Base-by-base conservation (phyloP, 148 eudicot genomes). In the Polygonum aviculare region DNA sequence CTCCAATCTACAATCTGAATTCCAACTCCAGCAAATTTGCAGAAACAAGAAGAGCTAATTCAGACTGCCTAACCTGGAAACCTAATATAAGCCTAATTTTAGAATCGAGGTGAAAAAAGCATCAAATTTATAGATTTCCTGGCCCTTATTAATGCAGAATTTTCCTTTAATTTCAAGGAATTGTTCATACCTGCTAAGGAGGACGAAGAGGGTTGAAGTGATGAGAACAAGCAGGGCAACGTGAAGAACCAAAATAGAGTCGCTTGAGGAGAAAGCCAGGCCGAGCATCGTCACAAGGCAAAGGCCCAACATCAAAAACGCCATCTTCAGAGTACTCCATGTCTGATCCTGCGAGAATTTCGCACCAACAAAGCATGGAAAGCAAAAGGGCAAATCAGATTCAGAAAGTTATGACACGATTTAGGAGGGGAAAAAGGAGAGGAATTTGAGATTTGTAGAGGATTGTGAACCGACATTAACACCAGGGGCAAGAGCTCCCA, bases 401-500 rank as follows among this genome's bases (percentile, higher is more conserved):
- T 62, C 69, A 67, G n/a, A 67, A 38, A 36, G 21, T 35, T 67
- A 16, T n/a, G n/a, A n/a, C 16, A 3, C 21, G 35, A 38, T 14
- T 38, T 67, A 9, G 15, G 19, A 67, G 72, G 72, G 9, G 2
- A 35, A 57, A 51, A 51, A 45, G 67, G 74, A 63, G 70, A 38
- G 39, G 45, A 75, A 63, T 12, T 59, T 36, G 44, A 60, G 15
- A 31, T 60, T 8, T 60, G 31, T 3, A 60, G 36, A 22, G 33
- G 14, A 10, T 11, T 22, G 38, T 60, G 48, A 60, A 84, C 88
- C 33, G 57, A 94, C 98, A 78, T 94, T 94, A 79, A 94, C 97
- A 39, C 98, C 98, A 76, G 97, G 92, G 50, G 95, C 97, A 74
- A 94, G 75, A 45, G 93, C 98, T 41, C 98, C 98, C 22, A 87